Evolutionary conservation across 2,329 filamentous ascomycete genomes (phyloP), one percentile per base, ranked within the genome.

Genomic region (Didymella exigua): DNA sequence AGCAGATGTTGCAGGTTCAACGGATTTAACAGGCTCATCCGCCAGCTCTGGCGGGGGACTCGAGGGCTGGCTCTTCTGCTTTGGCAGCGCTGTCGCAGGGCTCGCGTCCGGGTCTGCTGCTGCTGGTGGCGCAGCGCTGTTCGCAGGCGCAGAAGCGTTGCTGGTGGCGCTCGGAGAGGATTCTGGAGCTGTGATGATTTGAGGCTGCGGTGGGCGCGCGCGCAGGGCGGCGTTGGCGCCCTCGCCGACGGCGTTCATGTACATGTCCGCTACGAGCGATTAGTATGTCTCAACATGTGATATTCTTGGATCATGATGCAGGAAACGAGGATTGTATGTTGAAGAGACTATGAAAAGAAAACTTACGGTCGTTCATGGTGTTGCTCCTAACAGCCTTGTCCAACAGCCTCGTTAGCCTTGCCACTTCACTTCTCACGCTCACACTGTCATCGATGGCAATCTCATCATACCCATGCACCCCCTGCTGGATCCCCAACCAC

Each of bases 381-480:
- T 65, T 63, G 16, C 57, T 65, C 42, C 56, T 54, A 2, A 65
- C 59, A 18, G 60, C 62, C 33, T 63, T 62, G 8, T 65, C 62
- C 46, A 63, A 51, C 33, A 65, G 26, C 26, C 62, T 54, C 26
- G 60, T 65, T 48, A 65, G 33, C 4, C 62, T 37, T 9, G 62
- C 60, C 10, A 65, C 62, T 40, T 65, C 62, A 44, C 60, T 63
- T 21, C 62, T 49, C 16, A 59, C 57, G n/a, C 75, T 79, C 27
- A 79, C 76, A 5, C 63, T 58, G 21, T 77, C 74, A 29, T 78
- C 77, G 2, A 74, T 77, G 46, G 78, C 76, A 36, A 80, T 77
- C 33, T 78, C 77, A 51, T 78, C 75, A 59, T 79, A 80, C 10
- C 78, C 78, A 49, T 80, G 76, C 10, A 75, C 68, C 2, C 69